phyloP scores from a whole-genome alignment of 331 rosid genomes.

The Erythrophleum ivorense region DNA sequence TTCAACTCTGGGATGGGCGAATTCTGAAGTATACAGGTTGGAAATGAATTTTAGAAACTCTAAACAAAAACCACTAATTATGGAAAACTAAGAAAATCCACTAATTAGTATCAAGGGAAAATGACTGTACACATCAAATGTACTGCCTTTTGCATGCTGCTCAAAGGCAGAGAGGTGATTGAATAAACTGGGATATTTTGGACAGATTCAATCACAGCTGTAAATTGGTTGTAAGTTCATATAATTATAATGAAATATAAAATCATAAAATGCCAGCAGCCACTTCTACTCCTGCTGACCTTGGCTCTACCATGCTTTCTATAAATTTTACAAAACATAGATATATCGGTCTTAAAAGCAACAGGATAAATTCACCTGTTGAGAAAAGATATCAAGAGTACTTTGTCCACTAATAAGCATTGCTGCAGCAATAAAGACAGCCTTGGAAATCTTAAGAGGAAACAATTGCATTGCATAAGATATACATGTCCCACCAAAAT shows the following conservation, averaged over 20 bases:
- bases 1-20: not conserved
- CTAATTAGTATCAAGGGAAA: not conserved
- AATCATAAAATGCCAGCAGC: not conserved
- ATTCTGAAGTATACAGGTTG: not conserved
- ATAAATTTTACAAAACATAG: not conserved
- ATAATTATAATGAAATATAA: not conserved
- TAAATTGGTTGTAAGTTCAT: not conserved
- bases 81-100: not conserved
- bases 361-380: conserved; percentile 50
- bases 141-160: conserved; percentile 2
- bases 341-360: not conserved
- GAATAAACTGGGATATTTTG: not conserved
- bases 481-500: conserved; percentile 74
- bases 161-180: not conserved
- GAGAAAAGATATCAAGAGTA: conserved; percentile 68
- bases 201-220: not conserved
- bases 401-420: conserved; percentile 70
- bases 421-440: conserved; percentile 71
- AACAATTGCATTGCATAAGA: conserved; percentile 67
- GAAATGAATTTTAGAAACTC: not conserved
- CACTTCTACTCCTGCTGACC: not conserved
- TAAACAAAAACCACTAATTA: not conserved
- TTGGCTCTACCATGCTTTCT: not conserved
- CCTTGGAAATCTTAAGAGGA: conserved; percentile 65
- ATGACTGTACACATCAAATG: not conserved